A percentile compares a stretch with the other conserved stretches of the same genome.
These are phyloP conservation scores for Rhodotorula toruloides DNA, from an alignment of 768 basidiomycete genomes.

Conservation along the genomic window DNA sequence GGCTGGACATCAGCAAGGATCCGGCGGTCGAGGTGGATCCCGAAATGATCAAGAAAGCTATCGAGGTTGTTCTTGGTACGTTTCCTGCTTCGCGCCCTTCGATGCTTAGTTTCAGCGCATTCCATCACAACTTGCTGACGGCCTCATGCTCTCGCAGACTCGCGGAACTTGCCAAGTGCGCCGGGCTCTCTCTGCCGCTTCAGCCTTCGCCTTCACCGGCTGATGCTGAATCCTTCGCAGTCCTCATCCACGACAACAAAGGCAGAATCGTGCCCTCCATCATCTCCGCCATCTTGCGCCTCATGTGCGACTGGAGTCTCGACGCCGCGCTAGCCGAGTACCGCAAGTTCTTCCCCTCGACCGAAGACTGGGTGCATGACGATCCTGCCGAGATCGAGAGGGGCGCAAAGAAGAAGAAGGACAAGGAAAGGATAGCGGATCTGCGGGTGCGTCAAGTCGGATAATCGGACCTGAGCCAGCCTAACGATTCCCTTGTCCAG, in stretches of 20 bases:
- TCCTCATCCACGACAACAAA: conserved; percentile 39
- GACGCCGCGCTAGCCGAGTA: conserved; percentile 30
- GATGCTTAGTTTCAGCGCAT: not conserved
- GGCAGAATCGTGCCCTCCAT: conserved; percentile 32
- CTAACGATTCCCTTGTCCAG: not conserved
- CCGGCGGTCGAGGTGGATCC: conserved; percentile 31
- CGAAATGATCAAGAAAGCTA: conserved; percentile 10
- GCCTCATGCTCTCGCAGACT: conserved; percentile 22
- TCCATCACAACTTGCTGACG: conserved; percentile 2
- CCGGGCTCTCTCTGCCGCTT: not conserved
- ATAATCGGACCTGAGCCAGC: accelerated
- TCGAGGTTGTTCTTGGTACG: conserved; percentile 29
- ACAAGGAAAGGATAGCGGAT: conserved; percentile 28
- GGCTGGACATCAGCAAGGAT: conserved; percentile 32
- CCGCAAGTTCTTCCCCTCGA: conserved; percentile 28
- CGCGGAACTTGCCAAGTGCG: conserved; percentile 32
- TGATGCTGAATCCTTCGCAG: not conserved
- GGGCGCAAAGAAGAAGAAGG: conserved; percentile 22
- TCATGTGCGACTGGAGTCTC: conserved; percentile 28
- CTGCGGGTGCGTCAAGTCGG: conserved; percentile 9
- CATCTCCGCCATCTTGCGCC: conserved; percentile 23
- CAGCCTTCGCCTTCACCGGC: not conserved
- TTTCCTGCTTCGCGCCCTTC: not conserved
- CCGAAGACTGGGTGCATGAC: conserved; percentile 11
- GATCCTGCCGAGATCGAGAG: conserved; percentile 11